Percentiles rank a stretch among this genome's conserved stretches.
Conservation (phyloP, 257 asterid species). For the Solanum clarkiae region DNA sequence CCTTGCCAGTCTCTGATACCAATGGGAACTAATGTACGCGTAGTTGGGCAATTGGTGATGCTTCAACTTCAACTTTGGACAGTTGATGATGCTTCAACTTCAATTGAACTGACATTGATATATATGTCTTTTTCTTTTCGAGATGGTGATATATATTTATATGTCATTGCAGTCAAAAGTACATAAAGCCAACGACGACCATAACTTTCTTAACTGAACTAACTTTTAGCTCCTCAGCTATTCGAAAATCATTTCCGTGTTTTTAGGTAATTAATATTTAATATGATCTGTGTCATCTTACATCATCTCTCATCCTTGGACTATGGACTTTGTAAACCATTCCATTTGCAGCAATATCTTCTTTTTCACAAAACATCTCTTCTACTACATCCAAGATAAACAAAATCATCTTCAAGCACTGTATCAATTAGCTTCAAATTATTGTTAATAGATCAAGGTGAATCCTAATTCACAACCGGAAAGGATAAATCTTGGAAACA, state of each 20-base stretch:
- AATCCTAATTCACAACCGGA: background rate
- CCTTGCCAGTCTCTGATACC: background rate
- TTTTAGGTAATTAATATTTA: background rate
- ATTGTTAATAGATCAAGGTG: background rate
- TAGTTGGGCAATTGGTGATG: background rate
- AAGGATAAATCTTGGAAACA: background rate
- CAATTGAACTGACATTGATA: background rate
- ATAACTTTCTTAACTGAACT: background rate
- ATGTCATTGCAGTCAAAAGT: background rate
- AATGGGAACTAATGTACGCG: background rate
- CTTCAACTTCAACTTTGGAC: background rate
- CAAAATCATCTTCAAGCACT: background rate
- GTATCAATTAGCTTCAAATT: background rate
- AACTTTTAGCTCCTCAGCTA: background rate
- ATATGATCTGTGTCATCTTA: background rate
- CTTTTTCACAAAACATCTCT: background rate
- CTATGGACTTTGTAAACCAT: background rate
- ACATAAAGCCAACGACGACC: background rate
- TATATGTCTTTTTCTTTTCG: background rate
- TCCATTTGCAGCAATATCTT: background rate
- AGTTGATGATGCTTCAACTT: background rate
- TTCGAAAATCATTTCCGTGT: background rate
- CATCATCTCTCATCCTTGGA: background rate
- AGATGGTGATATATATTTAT: background rate
- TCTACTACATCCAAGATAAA: background rate